These are phyloP conservation scores for cucumber (Cucumis sativus) DNA, from an alignment of 306 rosid species.

Conservation along the genomic window Cucumber_9930_V3 NC_026660.2:7711501-7712000, in stretches of 20 bases:
- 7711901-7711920: too few species aligned
- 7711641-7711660: background rate
- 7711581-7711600: too few species aligned
- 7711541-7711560: too few species aligned
- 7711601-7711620: too few species aligned
- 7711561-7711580: too few species aligned
- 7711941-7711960: too few species aligned
- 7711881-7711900: background rate
- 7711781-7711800: background rate
- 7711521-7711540: too few species aligned
- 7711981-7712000: background rate
- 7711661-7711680: background rate
- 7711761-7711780: background rate
- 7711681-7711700: background rate
- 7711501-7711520: too few species aligned
- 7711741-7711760: background rate
- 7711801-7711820: background rate
- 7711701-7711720: background rate
- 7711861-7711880: background rate
- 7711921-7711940: too few species aligned
- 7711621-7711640: too few species aligned
- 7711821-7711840: background rate
- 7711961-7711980: background rate
- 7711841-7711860: too few species aligned
- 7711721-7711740: background rate